Conservation (phyloP, 2,329 filamentous ascomycete species). For the Ambrosiella xylebori region DNA sequence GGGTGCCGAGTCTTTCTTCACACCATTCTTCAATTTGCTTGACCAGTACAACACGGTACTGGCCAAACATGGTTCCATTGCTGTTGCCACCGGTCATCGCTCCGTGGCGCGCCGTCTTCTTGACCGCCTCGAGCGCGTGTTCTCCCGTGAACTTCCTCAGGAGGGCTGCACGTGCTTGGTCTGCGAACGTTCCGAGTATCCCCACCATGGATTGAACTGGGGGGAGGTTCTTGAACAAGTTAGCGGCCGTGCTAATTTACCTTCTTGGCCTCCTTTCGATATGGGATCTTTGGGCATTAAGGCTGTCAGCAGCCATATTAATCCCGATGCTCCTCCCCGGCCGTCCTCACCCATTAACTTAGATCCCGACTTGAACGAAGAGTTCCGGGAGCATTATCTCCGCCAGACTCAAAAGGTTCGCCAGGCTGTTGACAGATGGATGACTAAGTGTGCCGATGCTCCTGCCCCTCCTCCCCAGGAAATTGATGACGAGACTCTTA, state of each 20-base stretch:
- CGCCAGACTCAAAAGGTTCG: slow-evolving; percentile 85
- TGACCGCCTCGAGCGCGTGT: slow-evolving; percentile 83
- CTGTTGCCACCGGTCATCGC: slow-evolving; percentile 86
- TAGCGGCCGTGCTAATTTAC: slow-evolving; percentile 71
- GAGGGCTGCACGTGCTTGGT: slow-evolving; percentile 77
- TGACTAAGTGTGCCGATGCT: slow-evolving; percentile 60
- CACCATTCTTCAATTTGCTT: slow-evolving; percentile 64
- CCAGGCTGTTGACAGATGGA: slow-evolving; percentile 79
- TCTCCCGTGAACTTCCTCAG: slow-evolving; percentile 75
- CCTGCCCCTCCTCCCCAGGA: slow-evolving; percentile 65
- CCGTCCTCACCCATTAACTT: slow-evolving; percentile 53
- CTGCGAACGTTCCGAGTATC: slow-evolving; percentile 47
- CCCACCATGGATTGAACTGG: slow-evolving; percentile 69
- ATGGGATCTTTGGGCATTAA: slow-evolving; percentile 45
- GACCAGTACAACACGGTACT: slow-evolving; percentile 77
- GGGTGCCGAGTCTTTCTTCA: slow-evolving; percentile 59
- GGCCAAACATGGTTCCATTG: slow-evolving; percentile 68
- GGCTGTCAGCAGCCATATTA: slow-evolving; percentile 36
- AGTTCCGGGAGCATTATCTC: slow-evolving; percentile 83
- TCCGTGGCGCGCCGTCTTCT: slow-evolving; percentile 82
- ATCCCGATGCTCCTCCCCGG: slow-evolving; percentile 42
- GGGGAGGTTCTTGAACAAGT: slow-evolving; percentile 89
- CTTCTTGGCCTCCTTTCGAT: slow-evolving; percentile 76
- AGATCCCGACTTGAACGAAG: slow-evolving; percentile 84
- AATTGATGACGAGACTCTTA: slow-evolving; percentile 83